Base-by-base conservation (phyloP, 306 rosid species). In the Vigna hirtella region DNA sequence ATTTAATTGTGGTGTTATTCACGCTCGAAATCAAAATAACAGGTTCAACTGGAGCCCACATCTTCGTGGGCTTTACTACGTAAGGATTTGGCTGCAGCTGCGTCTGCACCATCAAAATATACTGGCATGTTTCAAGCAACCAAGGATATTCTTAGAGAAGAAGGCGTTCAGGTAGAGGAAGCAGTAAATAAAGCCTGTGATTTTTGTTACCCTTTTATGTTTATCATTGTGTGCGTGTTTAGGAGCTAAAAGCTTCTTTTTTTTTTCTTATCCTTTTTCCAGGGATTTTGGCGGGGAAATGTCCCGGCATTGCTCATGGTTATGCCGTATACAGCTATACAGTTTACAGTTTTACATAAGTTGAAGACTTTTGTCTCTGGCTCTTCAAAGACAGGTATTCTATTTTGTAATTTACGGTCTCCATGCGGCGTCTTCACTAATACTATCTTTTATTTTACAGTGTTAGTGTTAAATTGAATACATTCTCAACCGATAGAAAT, bases 271-370 rank as follows among this genome's bases (percentile, higher is more conserved):
- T 26, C 32, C 15, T 18, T 36, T 83, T 83, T 78, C 17, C 84
- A 95, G 98, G 98, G 98, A 22, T 95, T 95, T 73, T 95, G 98
- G 98, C 93, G 97, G 24, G 98, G 98, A 2, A 95, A 95, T 78
- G 98, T 95, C 45, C 98, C 98, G 3, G 98, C 97, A 40, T 83
- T 92, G 85, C 98, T 95, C 67, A 95, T 92, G 98, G 97, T 89
- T 83, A 95, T 95, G 98, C 98, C 98, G 0, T 95, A 95, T 83
- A 90, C 97, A 16, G 97, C 98, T 16, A 95, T 95, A 64, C 98
- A 92, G 48, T 95, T 95, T 85, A 84, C 98, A 18, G 98, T 92
- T 64, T 85, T 90, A 53, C 97, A 91, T 64, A 92, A 84, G 80
- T 82, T 95, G 76, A 95, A 95, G 86, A 89, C 97, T 65, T 69